Percentiles rank a stretch among this genome's conserved stretches.
Conservation (phyloP, 768 basidiomycete genomes). For the Termitomyces sp. region DNA sequence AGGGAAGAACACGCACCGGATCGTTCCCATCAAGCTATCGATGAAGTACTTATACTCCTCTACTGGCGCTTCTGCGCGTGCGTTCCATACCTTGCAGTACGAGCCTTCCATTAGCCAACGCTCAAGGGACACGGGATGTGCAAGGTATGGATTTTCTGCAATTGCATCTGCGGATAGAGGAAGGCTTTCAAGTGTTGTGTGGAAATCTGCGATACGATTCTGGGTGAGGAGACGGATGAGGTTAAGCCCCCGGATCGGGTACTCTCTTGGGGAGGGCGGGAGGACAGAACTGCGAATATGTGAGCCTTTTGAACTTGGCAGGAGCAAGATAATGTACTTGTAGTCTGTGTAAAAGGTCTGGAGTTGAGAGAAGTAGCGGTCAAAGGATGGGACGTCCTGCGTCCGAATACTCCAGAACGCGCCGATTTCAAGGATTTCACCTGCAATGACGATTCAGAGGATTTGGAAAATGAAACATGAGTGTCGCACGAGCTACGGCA, state of each 20-base stretch:
- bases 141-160: constrained; percentile 65
- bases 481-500: constrained; percentile 54
- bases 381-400: constrained; percentile 87
- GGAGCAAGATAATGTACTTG: constrained; percentile 36
- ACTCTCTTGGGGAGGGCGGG: constrained; percentile 82
- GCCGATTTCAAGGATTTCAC: constrained; percentile 94
- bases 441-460: constrained; percentile 30
- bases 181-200: constrained; percentile 91
- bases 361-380: constrained; percentile 91
- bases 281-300: constrained; percentile 51
- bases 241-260: constrained; percentile 85
- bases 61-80: constrained; percentile 85
- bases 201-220: constrained; percentile 96
- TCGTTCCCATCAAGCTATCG: constrained; percentile 90
- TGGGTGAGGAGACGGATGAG: constrained; percentile 93
- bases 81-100: constrained; percentile 97
- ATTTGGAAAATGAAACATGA: not conserved
- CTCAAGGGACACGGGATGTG: constrained; percentile 88
- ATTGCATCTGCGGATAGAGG: constrained; percentile 65
- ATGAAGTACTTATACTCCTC: constrained; percentile 96
- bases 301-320: not conserved
- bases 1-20: constrained; percentile 50
- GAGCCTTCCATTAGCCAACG: constrained; percentile 98
- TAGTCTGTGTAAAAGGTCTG: constrained; percentile 88
- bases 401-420: constrained; percentile 90